phyloP scores from a whole-genome alignment of 768 basidiomycete genomes.

The Botryobasidium botryosum region DNA sequence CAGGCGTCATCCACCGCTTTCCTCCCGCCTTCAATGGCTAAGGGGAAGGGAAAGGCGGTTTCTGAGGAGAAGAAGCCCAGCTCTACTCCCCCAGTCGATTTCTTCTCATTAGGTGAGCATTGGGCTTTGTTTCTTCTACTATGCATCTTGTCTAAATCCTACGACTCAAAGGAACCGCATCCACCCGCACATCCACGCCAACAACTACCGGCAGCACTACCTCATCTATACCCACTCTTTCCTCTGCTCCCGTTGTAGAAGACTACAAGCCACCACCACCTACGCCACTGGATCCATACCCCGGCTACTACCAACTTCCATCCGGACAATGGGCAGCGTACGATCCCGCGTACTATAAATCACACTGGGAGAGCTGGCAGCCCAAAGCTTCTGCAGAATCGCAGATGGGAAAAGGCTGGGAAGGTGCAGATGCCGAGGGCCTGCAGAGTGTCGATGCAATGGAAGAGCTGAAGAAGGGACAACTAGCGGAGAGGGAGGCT shows the following conservation, averaged over 20 bases:
- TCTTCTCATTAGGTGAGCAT: conserved; percentile 17
- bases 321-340: conserved; percentile 66
- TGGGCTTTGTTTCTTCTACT: neutral
- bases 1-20: conserved; percentile 4
- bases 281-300: conserved; percentile 56
- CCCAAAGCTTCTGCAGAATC: conserved; percentile 39
- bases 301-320: conserved; percentile 74
- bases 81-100: conserved; percentile 10
- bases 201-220: neutral
- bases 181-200: neutral
- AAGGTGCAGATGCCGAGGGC: conserved; percentile 39
- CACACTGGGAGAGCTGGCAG: conserved; percentile 58
- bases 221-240: neutral
- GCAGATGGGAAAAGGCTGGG: conserved; percentile 52
- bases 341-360: conserved; percentile 49
- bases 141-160: neutral
- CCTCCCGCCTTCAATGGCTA: conserved; percentile 9
- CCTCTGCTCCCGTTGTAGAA: conserved; percentile 45
- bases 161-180: neutral
- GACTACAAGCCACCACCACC: conserved; percentile 60
- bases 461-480: conserved; percentile 45
- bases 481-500: conserved; percentile 40
- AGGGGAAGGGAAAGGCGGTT: conserved; percentile 12
- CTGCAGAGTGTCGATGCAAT: conserved; percentile 46
- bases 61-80: neutral